Evolutionary conservation across 129 eudicot genomes (phyloP).

Genomic region (Glebionis coronaria): DNA sequence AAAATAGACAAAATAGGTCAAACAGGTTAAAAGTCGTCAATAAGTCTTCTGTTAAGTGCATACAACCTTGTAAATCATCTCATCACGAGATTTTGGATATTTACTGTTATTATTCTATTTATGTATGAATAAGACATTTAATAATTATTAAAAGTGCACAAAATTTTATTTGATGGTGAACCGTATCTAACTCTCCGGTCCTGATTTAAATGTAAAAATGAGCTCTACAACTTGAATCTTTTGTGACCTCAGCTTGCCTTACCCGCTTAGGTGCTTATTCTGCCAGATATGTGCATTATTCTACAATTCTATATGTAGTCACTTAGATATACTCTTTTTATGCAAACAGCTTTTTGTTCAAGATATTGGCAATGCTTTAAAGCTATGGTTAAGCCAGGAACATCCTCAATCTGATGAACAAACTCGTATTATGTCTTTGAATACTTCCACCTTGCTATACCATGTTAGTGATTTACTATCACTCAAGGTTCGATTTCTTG

Average conservation of each 20-base stretch:
- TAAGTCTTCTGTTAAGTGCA: background rate
- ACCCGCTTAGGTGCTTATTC: background rate
- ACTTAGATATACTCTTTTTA: constrained; percentile 20
- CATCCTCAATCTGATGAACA: constrained; percentile 33
- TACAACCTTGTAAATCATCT: background rate
- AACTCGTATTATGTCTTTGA: constrained; percentile 32
- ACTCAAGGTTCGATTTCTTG: constrained; percentile 52
- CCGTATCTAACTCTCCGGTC: background rate
- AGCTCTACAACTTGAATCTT: background rate
- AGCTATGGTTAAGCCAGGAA: constrained; percentile 45
- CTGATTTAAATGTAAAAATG: background rate
- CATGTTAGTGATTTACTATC: constrained; percentile 70
- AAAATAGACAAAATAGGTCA: background rate
- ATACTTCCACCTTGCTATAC: constrained; percentile 51
- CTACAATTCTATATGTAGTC: background rate
- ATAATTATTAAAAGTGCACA: background rate
- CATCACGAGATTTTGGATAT: background rate
- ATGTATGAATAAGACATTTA: background rate
- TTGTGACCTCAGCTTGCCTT: background rate
- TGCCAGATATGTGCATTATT: background rate
- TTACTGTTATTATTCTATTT: background rate
- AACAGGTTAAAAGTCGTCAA: background rate
- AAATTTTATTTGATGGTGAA: constrained; percentile 1
- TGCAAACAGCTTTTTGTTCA: constrained; percentile 42
- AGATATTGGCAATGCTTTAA: constrained; percentile 61